These are phyloP conservation scores for Phalaenopsis aphrodite DNA, from an alignment of 106 monocot species.

Conservation along the genomic window DNA sequence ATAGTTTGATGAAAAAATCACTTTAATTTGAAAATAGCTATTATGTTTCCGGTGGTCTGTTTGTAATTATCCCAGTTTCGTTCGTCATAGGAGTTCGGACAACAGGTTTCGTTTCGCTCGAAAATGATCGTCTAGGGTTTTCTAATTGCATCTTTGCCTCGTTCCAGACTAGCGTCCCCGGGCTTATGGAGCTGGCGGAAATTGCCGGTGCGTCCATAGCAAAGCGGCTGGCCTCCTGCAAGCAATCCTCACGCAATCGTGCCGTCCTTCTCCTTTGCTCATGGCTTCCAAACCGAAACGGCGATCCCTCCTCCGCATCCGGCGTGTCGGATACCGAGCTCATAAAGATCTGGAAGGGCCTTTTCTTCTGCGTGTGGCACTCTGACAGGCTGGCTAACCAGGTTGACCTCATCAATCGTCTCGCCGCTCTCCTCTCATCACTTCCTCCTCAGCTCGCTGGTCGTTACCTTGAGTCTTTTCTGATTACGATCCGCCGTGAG, in stretches of 20 bases:
- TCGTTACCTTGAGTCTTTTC: conserved; percentile 48
- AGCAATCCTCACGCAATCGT: conserved; percentile 37
- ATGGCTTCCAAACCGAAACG: conserved; percentile 25
- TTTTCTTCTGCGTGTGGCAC: conserved; percentile 97
- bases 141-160: not conserved
- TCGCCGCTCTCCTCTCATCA: conserved; percentile 41
- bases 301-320: conserved; percentile 6
- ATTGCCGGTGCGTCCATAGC: conserved; percentile 46
- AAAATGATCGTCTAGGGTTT: not conserved
- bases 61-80: too few species aligned
- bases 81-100: too few species aligned
- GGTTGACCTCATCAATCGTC: conserved; percentile 41
- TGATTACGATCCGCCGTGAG: conserved; percentile 79
- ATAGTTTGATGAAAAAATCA: too few species aligned
- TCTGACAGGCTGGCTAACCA: conserved; percentile 70
- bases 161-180: not conserved
- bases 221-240: conserved; percentile 74
- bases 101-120: not conserved
- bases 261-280: conserved; percentile 47
- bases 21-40: too few species aligned
- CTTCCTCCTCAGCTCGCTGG: conserved; percentile 24
- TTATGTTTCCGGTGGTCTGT: too few species aligned
- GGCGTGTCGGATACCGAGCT: conserved; percentile 49
- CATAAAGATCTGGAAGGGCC: conserved; percentile 97
- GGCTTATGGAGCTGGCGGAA: conserved; percentile 14